These are phyloP conservation scores for Nitzschia inconspicua DNA, from an alignment of 108 stramenopile genomes.

Conservation along the genomic window DNA sequence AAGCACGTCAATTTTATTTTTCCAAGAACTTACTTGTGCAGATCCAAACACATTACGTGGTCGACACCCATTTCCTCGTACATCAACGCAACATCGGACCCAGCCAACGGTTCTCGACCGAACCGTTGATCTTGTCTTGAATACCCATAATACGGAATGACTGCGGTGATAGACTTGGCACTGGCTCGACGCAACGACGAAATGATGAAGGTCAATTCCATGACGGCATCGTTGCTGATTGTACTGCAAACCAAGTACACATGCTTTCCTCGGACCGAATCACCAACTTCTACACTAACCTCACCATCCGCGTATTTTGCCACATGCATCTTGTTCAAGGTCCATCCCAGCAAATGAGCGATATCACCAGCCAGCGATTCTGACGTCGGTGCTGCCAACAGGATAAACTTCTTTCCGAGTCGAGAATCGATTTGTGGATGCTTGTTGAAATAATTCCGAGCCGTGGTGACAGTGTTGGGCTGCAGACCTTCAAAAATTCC, in stretches of 20 bases:
- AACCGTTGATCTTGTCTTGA: slow-evolving; percentile 65
- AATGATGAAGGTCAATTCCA: slow-evolving; percentile 77
- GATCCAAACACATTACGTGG: slow-evolving; percentile 79
- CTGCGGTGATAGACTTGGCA: slow-evolving; percentile 77
- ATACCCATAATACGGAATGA: slow-evolving; percentile 92
- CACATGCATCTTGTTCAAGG: slow-evolving; percentile 55
- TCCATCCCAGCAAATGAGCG: slow-evolving; percentile 69
- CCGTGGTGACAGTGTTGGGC: slow-evolving; percentile 55
- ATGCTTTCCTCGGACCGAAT: slow-evolving; percentile 75
- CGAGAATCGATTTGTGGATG: slow-evolving; percentile 41
- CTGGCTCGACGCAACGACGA: slow-evolving; percentile 68
- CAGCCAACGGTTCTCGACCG: slow-evolving; percentile 77
- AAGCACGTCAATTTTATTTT: too few species aligned
- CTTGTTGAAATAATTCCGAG: slow-evolving; percentile 79
- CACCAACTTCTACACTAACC: slow-evolving; percentile 55
- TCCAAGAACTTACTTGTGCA: too few species aligned
- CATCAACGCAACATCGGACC: slow-evolving; percentile 79
- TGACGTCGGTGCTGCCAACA: slow-evolving; percentile 72
- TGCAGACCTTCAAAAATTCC: neutral
- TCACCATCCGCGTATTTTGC: slow-evolving; percentile 82
- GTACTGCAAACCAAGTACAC: slow-evolving; percentile 78
- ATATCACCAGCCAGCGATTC: slow-evolving; percentile 66
- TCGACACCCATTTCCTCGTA: slow-evolving; percentile 87
- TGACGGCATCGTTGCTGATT: slow-evolving; percentile 56
- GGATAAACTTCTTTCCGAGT: slow-evolving; percentile 54